Evolutionary conservation across 768 basidiomycete species (phyloP).

Genomic region (Boletales sp.): DNA sequence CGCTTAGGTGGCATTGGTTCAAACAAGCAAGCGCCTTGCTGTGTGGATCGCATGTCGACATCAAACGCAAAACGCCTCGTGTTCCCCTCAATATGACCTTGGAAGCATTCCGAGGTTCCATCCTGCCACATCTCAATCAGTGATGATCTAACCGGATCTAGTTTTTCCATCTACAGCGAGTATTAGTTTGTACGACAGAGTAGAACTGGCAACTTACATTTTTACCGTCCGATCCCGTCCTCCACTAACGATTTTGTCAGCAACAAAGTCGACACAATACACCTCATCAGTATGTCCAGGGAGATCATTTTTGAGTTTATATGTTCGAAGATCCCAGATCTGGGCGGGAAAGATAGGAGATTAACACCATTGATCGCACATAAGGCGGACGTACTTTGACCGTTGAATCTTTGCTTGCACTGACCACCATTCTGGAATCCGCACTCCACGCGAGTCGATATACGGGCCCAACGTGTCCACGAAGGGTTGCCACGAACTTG

Average conservation of each 20-base stretch:
- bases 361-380: not conserved
- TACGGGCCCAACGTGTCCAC: slow-evolving; percentile 93
- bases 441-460: slow-evolving; percentile 95
- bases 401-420: slow-evolving; percentile 94
- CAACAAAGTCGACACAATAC: slow-evolving; percentile 98
- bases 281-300: slow-evolving; percentile 98
- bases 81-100: not conserved
- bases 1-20: not conserved
- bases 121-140: not conserved
- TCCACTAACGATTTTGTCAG: slow-evolving; percentile 98
- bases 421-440: slow-evolving; percentile 87
- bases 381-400: slow-evolving; percentile 63
- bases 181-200: not conserved
- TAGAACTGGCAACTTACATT: slow-evolving; percentile 57
- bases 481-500: slow-evolving; percentile 85
- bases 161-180: slow-evolving; percentile 27
- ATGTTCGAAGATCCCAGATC: slow-evolving; percentile 97
- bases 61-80: not conserved
- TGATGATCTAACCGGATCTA: slow-evolving; percentile 9
- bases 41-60: not conserved
- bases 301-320: slow-evolving; percentile 91
- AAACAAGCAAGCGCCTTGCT: not conserved
- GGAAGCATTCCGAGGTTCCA: not conserved
- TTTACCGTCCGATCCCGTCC: slow-evolving; percentile 88
- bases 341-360: not conserved